These are phyloP conservation scores for Syncephalastrum monosporum DNA, from an alignment of 371 early-diverging fungal genomes.

Conservation along the genomic window DNA sequence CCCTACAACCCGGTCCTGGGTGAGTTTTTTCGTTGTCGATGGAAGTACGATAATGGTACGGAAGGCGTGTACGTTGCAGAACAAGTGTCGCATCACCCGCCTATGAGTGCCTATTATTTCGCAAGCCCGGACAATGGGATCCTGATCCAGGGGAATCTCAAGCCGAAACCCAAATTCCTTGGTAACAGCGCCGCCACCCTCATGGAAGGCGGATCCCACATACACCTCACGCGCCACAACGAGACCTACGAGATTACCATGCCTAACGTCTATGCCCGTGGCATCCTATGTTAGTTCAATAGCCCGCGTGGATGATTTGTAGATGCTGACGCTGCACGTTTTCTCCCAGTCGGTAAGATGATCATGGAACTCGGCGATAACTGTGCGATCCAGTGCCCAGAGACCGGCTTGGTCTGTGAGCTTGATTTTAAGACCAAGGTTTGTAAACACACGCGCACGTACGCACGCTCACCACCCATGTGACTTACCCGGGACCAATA, in stretches of 20 bases:
- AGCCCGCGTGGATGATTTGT: slow-evolving; percentile 4
- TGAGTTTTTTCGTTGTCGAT: slow-evolving; percentile 87
- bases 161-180: slow-evolving; percentile 87
- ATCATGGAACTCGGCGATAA: slow-evolving; percentile 89
- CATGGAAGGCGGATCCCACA: slow-evolving; percentile 77
- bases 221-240: slow-evolving; percentile 61
- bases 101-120: slow-evolving; percentile 86
- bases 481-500: background rate
- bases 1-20: slow-evolving; percentile 97
- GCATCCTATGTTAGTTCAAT: slow-evolving; percentile 59
- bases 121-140: slow-evolving; percentile 83
- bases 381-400: slow-evolving; percentile 68
- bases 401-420: slow-evolving; percentile 74
- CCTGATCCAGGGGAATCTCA: slow-evolving; percentile 78
- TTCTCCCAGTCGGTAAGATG: slow-evolving; percentile 75
- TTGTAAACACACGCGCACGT: background rate
- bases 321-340: background rate
- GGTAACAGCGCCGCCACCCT: slow-evolving; percentile 92
- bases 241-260: slow-evolving; percentile 81
- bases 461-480: no score
- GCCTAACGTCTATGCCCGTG: slow-evolving; percentile 94
- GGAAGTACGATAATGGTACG: slow-evolving; percentile 69
- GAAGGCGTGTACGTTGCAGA: slow-evolving; percentile 86
- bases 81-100: slow-evolving; percentile 98
- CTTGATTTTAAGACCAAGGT: slow-evolving; percentile 94